Base-by-base conservation (phyloP, 495 filamentous ascomycete genomes). In the Penicillium tannophilum region DNA sequence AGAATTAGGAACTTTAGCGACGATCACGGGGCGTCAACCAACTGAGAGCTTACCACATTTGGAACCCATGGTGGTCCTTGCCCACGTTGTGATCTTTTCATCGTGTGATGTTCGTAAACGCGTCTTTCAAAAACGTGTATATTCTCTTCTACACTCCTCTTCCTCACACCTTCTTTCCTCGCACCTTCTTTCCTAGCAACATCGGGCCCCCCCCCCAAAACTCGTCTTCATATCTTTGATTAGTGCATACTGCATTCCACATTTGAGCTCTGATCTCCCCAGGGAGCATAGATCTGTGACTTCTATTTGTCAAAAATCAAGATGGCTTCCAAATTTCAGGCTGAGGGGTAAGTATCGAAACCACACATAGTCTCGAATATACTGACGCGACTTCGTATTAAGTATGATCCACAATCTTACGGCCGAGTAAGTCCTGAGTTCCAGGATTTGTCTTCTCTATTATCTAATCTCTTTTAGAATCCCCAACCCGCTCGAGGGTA, bases 401-500 rank as follows among this genome's bases (percentile, higher is more conserved):
- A 67, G 66, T 16, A 64, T 62, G 64, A 62, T 19, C 20, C 36
- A 62, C 9, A 64, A 67, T 36, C 23, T 62, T 6, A 60, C 62
- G 1, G 65, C 52, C 30, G 62, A 65, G 65, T 65, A 58, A 56
- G 58, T 64, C 42, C 19, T 7, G 20, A 20, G n/a, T 17, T 31
- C 16, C 17, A 6, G 16, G 12, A 23, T 31, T 2, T 31, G 8
- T 24, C 23, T 30, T 48, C 39, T n/a, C 17, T 39, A 19, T 10
- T 14, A 10, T 30, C 46, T 54, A 30, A 58, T 19, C 20, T 12
- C 33, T 2, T 16, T 16, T 49, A 83, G 78, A 56, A 84, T 83
- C 55, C 70, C 77, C 49, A 89, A 88, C 66, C 85, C 86, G 10
- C 75, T 89, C 6, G 76, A 78, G 10, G 82, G 82, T 9, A 77